Conservation (phyloP, 2,329 filamentous ascomycete species). For the Penicillium hordei region DNA sequence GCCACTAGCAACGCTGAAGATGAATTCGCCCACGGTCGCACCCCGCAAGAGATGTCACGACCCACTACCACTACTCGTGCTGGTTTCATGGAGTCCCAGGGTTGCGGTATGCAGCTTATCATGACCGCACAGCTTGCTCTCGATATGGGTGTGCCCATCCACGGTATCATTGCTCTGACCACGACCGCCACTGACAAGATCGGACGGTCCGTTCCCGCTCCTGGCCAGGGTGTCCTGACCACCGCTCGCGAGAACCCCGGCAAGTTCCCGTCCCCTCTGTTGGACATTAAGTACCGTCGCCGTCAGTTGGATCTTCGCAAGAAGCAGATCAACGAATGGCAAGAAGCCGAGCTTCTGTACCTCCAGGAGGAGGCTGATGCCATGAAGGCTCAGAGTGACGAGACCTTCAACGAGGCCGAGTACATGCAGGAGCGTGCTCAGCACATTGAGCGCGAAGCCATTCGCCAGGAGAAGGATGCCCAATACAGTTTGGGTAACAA, state of each 20-base stretch:
- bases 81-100: constrained; percentile 99
- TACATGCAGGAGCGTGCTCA: constrained; percentile 80
- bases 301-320: constrained; percentile 92
- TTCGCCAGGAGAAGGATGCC: constrained; percentile 88
- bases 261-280: constrained; percentile 90
- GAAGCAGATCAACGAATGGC: constrained; percentile 94
- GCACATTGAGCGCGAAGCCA: constrained; percentile 85
- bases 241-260: constrained; percentile 86
- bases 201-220: constrained; percentile 92
- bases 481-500: constrained; percentile 92
- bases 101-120: constrained; percentile 95
- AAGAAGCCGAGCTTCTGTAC: constrained; percentile 90
- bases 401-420: constrained; percentile 75
- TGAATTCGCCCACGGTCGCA: constrained; percentile 92
- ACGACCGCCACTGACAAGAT: constrained; percentile 99
- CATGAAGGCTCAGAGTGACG: constrained; percentile 74
- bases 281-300: constrained; percentile 96
- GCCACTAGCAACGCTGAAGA: constrained; percentile 97
- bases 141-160: constrained; percentile 98
- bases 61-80: constrained; percentile 95
- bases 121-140: constrained; percentile 96
- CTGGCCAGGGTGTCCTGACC: constrained; percentile 93
- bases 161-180: constrained; percentile 89
- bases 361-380: constrained; percentile 89
- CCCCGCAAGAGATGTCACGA: constrained; percentile 95